Evolutionary conservation across 163 green algal species (phyloP).

Genomic region (Prototheca wickerhamii): DNA sequence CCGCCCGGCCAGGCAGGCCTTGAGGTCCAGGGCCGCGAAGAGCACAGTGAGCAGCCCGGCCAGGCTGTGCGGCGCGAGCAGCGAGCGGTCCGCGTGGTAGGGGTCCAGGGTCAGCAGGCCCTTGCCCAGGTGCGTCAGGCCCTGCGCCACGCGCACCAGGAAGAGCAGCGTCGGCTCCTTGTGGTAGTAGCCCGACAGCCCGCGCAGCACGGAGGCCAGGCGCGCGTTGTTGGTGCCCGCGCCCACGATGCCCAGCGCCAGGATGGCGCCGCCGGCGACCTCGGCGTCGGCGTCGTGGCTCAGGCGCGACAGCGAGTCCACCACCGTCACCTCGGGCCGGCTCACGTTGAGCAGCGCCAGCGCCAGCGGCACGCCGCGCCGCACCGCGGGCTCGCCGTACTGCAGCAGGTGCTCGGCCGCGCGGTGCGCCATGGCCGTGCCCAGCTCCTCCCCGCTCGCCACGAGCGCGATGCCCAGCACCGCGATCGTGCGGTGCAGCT

Average conservation of each 20-base stretch:
- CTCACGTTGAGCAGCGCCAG: constrained; percentile 81
- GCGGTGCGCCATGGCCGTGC: constrained; percentile 73
- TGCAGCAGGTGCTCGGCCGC: constrained; percentile 94
- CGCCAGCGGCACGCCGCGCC: constrained; percentile 75
- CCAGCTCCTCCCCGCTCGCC: constrained; percentile 89
- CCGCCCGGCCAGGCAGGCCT: constrained; percentile 72
- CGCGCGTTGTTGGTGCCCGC: constrained; percentile 96
- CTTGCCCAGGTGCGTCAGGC: constrained; percentile 95
- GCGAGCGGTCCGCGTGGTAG: constrained; percentile 79
- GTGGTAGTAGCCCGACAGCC: constrained; percentile 90
- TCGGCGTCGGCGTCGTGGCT: constrained; percentile 88
- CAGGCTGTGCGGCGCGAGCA: constrained; percentile 63
- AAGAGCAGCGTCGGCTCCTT: constrained; percentile 91
- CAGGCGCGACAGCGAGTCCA: constrained; percentile 88
- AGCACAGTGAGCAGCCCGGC: constrained; percentile 74
- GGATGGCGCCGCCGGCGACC: constrained; percentile 72
- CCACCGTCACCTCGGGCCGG: constrained; percentile 71
- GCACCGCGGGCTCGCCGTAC: constrained; percentile 68
- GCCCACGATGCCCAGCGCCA: constrained; percentile 85
- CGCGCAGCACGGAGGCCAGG: constrained; percentile 81
- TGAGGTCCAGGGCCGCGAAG: constrained; percentile 62
- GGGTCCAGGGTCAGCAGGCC: constrained; percentile 87
- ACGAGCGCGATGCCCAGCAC: constrained; percentile 88
- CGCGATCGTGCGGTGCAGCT: constrained; percentile 26
- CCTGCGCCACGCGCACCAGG: constrained; percentile 76